Evolutionary conservation across 345 rosid species (phyloP).

Genomic region (Populus nigra): DNA sequence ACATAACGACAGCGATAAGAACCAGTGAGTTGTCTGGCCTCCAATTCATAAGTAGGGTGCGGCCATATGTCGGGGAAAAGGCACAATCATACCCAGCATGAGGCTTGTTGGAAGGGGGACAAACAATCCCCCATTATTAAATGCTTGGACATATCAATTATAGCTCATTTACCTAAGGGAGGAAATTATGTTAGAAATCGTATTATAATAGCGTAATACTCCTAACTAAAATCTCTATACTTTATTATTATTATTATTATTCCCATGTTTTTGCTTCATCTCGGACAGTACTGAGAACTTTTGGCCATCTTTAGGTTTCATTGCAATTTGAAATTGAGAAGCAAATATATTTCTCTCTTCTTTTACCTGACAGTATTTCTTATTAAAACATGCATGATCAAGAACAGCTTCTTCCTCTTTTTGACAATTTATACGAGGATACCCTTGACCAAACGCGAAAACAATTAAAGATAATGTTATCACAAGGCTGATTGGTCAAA

Average conservation of each 20-base stretch:
- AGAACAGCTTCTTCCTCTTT: background rate
- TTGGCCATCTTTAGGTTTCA: background rate
- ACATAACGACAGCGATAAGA: background rate
- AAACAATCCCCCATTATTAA: conserved; percentile 12
- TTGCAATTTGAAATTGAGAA: background rate
- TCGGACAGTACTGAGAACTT: background rate
- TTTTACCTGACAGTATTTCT: background rate
- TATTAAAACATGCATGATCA: background rate
- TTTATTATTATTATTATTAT: too few species aligned
- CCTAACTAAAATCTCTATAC: background rate
- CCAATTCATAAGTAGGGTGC: conserved; percentile 27
- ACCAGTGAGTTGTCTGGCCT: background rate
- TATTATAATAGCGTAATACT: background rate
- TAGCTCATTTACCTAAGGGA: background rate
- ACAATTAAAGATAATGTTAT: background rate
- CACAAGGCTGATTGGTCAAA: background rate
- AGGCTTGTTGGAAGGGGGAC: conserved; percentile 34
- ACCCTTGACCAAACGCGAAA: background rate
- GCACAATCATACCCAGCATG: conserved; percentile 20
- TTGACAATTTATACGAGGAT: background rate
- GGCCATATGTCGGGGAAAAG: conserved; percentile 37
- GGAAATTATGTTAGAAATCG: background rate
- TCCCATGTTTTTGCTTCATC: background rate
- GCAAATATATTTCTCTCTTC: background rate
- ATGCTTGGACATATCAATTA: background rate